phyloP scores from a whole-genome alignment of 2,329 filamentous ascomycete species.

The Aspergillus versicolor region DNA sequence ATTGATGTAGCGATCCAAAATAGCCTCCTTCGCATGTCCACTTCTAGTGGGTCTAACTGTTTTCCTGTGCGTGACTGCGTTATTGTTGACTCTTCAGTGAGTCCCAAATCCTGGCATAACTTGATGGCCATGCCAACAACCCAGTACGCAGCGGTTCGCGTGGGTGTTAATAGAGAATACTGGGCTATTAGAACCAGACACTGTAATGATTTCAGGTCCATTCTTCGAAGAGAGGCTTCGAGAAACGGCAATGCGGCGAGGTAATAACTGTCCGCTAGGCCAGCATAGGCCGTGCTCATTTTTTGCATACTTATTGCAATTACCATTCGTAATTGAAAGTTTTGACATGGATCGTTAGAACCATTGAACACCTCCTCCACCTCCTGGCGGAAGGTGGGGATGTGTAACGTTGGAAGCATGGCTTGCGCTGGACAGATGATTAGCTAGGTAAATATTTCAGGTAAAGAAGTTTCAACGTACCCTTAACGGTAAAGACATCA shows the following conservation, averaged over 20 bases:
- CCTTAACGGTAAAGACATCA: slow-evolving; percentile 82
- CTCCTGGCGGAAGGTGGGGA: slow-evolving; percentile 72
- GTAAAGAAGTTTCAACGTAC: slow-evolving; percentile 45
- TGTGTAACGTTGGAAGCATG: slow-evolving; percentile 83
- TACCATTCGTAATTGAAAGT: slow-evolving; percentile 87
- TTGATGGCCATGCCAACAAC: slow-evolving; percentile 84
- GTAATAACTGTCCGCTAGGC: slow-evolving; percentile 92
- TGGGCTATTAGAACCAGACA: slow-evolving; percentile 84
- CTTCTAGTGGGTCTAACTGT: slow-evolving; percentile 66
- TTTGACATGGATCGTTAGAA: slow-evolving; percentile 74
- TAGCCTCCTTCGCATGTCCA: slow-evolving; percentile 85
- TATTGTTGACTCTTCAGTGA: slow-evolving; percentile 88
- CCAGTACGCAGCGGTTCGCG: slow-evolving; percentile 88
- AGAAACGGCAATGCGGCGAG: slow-evolving; percentile 82
- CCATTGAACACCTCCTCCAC: slow-evolving; percentile 78
- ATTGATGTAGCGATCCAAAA: slow-evolving; percentile 87
- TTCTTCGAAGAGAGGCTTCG: slow-evolving; percentile 78
- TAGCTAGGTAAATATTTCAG: slow-evolving; percentile 14
- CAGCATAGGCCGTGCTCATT: slow-evolving; percentile 84
- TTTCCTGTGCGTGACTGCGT: slow-evolving; percentile 60
- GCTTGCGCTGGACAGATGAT: slow-evolving; percentile 66
- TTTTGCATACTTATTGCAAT: slow-evolving; percentile 95
- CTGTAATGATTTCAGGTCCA: slow-evolving; percentile 86
- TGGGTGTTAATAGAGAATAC: slow-evolving; percentile 90
- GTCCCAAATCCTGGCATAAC: slow-evolving; percentile 82